Base-by-base conservation (phyloP, 345 rosid genomes). In the Lumnitzera racemosa region DNA sequence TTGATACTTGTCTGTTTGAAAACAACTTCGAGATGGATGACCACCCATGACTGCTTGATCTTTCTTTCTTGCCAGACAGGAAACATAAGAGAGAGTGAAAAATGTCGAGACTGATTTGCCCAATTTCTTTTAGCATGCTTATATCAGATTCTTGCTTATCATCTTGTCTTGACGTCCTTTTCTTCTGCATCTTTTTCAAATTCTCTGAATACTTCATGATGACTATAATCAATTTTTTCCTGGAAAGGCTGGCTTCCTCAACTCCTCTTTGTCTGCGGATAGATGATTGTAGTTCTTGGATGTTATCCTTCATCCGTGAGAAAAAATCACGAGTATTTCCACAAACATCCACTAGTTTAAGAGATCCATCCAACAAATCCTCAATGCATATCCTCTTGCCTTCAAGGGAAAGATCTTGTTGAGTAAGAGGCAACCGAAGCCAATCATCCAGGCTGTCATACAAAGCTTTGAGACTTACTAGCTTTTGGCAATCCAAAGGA, bases 341-440 rank as follows among this genome's bases (percentile, higher is more conserved):
- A 23, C 83, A 79, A 5, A 79, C 57, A 66, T 82, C 82, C 49
- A 79, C 55, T 55, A 71, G 14, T 61, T 58, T 69, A 2, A 82
- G 68, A 46, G 78, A 77, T 23, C 84, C 84, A 16, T 77, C 74
- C 27, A 77, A 64, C 59, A 77, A 59, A 50, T 74, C 66, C 54
- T 81, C 78, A 0, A 72, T 46, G 29, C 53, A 51, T 43, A 57
- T 46, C 11, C 15, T 11, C 13, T 7, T 49, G 41, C 12, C 11
- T 48, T 46, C 12, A 14, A 51, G 9, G 12, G 61, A 46, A 15
- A 75, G 74, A 55, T 66, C 59, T 43, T 71, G 70, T 49, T 51
- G 63, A 3, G 61, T 51, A 31, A 59, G 63, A 57, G 63, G 68
- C 57, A 70, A 41, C 36, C 58, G 72, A 58, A 74, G 69, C 59